Conservation (phyloP, 805 yeast genomes). For the Kodamaea sagamina region DNA sequence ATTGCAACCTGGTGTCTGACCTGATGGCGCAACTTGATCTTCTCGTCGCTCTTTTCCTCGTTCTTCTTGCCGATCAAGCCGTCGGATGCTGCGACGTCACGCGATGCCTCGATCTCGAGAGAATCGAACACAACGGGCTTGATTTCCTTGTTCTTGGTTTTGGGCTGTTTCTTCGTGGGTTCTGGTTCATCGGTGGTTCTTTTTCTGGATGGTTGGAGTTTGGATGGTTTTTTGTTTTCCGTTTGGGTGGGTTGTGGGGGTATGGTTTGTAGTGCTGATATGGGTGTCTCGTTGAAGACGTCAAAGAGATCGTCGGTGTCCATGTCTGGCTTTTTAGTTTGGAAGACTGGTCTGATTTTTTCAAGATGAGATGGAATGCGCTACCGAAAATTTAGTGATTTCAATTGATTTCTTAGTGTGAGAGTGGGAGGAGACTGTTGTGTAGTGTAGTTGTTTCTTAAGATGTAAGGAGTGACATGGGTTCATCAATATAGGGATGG, state of each 20-base stretch:
- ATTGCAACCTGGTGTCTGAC: conserved; percentile 97
- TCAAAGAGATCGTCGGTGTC: conserved; percentile 60
- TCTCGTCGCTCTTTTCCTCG: conserved; percentile 31
- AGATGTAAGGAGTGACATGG: too few species aligned
- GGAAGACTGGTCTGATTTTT: not conserved
- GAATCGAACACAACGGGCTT: conserved; percentile 83
- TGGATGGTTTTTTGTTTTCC: not conserved
- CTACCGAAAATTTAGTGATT: conserved; percentile 1
- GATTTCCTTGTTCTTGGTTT: conserved; percentile 36
- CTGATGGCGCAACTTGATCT: conserved; percentile 80
- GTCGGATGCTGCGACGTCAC: conserved; percentile 82
- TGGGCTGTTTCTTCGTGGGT: conserved; percentile 16
- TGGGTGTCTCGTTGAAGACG: conserved; percentile 60
- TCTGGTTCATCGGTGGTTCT: conserved; percentile 16
- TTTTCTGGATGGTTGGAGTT: conserved; percentile 22
- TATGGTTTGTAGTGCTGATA: conserved; percentile 29
- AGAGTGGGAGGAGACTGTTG: too few species aligned
- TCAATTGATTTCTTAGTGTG: too few species aligned
- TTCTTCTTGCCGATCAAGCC: conserved; percentile 49
- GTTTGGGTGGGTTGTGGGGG: conserved; percentile 21
- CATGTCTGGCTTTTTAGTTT: conserved; percentile 18
- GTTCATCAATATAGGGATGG: too few species aligned
- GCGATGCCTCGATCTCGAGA: conserved; percentile 83
- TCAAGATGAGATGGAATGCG: conserved; percentile 1
- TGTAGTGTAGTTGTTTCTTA: too few species aligned